phyloP scores from a whole-genome alignment of 148 eudicot species.

The Rhododendron vialii region DNA sequence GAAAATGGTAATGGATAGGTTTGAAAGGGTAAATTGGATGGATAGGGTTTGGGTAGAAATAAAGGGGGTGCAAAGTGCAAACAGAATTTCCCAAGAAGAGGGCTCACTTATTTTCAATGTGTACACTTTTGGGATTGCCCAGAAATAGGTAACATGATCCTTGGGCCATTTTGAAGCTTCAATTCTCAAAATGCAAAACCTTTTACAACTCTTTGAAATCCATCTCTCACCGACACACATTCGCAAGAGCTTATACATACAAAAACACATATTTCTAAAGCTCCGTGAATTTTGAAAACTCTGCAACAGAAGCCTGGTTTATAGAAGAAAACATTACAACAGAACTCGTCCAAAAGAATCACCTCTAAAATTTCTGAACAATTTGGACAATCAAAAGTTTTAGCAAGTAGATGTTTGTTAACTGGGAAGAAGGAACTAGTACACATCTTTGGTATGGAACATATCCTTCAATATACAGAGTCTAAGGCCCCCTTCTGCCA shows the following conservation, averaged over 20 bases:
- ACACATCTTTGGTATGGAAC: not conserved
- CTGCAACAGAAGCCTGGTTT: not conserved
- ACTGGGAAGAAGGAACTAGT: not conserved
- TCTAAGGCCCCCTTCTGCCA: not conserved
- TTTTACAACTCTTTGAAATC: not conserved
- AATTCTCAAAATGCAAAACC: not conserved
- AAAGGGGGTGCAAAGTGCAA: not conserved
- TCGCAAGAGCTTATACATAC: not conserved
- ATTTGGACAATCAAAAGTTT: not conserved
- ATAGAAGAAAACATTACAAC: not conserved
- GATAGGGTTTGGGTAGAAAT: not conserved
- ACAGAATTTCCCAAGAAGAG: not conserved
- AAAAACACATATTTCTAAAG: not conserved
- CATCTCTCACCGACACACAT: not conserved
- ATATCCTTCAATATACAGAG: slow-evolving; percentile 1
- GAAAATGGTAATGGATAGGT: not conserved
- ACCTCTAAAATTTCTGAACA: not conserved
- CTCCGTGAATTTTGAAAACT: not conserved
- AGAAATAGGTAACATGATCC: not conserved
- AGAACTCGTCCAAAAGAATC: not conserved
- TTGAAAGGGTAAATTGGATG: not conserved
- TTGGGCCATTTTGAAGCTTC: not conserved
- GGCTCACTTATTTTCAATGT: not conserved
- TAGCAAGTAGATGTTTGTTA: not conserved
- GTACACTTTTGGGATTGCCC: not conserved